These are phyloP conservation scores for Aspergillus novofumigatus DNA, from an alignment of 2,329 filamentous ascomycete species.

Conservation along the genomic window DNA sequence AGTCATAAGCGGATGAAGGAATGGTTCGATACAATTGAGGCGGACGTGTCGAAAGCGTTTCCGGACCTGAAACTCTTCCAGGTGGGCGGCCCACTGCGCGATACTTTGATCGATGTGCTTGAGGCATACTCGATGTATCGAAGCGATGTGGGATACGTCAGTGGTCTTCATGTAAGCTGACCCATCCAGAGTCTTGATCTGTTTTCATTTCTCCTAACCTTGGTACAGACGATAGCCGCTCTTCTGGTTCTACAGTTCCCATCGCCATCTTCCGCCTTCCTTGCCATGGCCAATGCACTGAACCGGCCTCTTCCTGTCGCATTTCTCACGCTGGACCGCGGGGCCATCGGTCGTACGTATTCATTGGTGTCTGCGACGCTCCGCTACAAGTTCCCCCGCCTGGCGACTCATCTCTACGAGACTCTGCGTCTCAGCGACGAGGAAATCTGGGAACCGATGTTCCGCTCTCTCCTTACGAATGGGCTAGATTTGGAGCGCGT, in stretches of 20 bases:
- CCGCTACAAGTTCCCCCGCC: constrained; percentile 53
- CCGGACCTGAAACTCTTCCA: constrained; percentile 58
- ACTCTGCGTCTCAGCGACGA: constrained; percentile 38
- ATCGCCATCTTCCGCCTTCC: constrained; percentile 51
- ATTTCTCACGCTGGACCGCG: constrained; percentile 56
- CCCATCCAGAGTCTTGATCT: background rate
- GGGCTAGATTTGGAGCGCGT: constrained; percentile 51
- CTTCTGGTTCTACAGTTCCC: constrained; percentile 56
- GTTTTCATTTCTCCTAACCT: background rate
- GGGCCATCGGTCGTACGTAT: constrained; percentile 54
- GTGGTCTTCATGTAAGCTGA: constrained; percentile 52
- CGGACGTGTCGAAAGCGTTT: constrained; percentile 53
- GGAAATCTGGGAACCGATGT: constrained; percentile 51
- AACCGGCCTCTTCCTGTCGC: constrained; percentile 59
- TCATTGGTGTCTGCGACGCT: constrained; percentile 53
- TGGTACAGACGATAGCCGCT: constrained; percentile 49
- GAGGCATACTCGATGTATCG: constrained; percentile 62
- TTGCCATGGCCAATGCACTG: constrained; percentile 57
- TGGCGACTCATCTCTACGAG: constrained; percentile 50
- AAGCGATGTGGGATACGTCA: constrained; percentile 58
- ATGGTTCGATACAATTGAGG: constrained; percentile 52
- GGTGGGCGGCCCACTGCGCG: constrained; percentile 50
- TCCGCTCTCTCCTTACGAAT: constrained; percentile 50
- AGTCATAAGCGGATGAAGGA: constrained; percentile 43
- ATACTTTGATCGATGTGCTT: constrained; percentile 55